These are phyloP conservation scores for Scheffersomyces quercinus DNA, from an alignment of 1,139 yeast genomes.

Conservation along the genomic window DNA sequence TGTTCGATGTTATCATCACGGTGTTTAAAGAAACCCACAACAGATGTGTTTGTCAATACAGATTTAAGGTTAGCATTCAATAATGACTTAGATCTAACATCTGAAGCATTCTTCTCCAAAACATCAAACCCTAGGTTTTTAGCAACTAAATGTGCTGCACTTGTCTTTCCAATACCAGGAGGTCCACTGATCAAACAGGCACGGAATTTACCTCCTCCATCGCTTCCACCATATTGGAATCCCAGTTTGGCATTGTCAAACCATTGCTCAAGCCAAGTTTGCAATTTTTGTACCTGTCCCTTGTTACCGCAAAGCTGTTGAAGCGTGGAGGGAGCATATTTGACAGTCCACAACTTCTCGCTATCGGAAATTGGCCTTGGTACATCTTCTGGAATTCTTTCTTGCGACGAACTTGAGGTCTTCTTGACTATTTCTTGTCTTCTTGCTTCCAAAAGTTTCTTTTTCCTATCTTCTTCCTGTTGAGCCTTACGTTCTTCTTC, in stretches of 20 bases:
- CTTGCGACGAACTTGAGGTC: constrained; percentile 19
- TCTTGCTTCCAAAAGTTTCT: constrained; percentile 1
- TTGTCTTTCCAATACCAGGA: constrained; percentile 83
- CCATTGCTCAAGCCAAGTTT: constrained; percentile 82
- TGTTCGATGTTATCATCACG: constrained; percentile 22
- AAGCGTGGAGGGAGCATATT: constrained; percentile 79
- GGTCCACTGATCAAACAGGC: constrained; percentile 88
- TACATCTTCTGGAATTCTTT: constrained; percentile 16
- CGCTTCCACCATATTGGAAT: constrained; percentile 58
- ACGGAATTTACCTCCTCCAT: constrained; percentile 65
- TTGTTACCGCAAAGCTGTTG: constrained; percentile 91
- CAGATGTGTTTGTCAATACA: constrained; percentile 78
- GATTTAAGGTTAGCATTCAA: constrained; percentile 68
- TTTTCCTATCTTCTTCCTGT: constrained; percentile 16
- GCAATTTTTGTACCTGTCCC: constrained; percentile 64
- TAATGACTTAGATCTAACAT: constrained; percentile 81
- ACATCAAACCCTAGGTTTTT: constrained; percentile 68
- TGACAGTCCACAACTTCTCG: constrained; percentile 86
- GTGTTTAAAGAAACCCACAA: constrained; percentile 70
- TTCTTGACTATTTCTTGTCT: constrained; percentile 40
- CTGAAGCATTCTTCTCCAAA: constrained; percentile 80
- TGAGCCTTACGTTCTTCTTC: constrained; percentile 26
- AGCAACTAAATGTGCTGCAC: constrained; percentile 76
- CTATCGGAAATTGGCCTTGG: constrained; percentile 36
- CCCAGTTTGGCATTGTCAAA: constrained; percentile 53